Evolutionary conservation across 2,329 filamentous ascomycete species (phyloP).

Genomic region (Talaromyces sp.): DNA sequence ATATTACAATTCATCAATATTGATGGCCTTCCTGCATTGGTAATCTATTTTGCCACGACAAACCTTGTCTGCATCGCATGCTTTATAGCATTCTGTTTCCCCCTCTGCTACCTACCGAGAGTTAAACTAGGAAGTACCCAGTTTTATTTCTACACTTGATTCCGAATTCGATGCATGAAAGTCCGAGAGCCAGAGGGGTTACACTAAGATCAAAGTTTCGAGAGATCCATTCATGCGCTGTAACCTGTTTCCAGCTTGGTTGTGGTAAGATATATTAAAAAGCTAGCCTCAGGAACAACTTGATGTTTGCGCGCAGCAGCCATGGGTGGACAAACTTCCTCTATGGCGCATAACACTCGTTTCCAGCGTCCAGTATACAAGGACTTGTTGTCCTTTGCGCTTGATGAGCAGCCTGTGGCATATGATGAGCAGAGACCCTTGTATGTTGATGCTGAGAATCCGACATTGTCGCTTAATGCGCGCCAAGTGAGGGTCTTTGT

Average conservation of each 20-base stretch:
- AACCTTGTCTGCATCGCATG: background rate
- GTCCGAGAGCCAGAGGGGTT: background rate
- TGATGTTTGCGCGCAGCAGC: background rate
- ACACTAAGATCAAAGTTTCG: background rate
- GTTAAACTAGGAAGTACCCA: background rate
- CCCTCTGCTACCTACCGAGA: background rate
- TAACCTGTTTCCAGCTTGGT: background rate
- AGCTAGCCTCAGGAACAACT: background rate
- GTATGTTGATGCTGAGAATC: constrained; percentile 43
- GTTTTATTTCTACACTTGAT: background rate
- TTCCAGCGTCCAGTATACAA: constrained; percentile 24
- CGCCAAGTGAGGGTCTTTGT: constrained; percentile 34
- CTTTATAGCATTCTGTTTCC: background rate
- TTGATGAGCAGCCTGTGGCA: constrained; percentile 29
- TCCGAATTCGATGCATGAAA: background rate
- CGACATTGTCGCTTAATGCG: constrained; percentile 35
- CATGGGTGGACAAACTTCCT: constrained; percentile 12
- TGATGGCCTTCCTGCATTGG: background rate
- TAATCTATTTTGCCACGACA: background rate
- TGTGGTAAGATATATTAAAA: background rate
- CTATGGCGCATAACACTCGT: background rate
- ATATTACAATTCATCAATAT: background rate
- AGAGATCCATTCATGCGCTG: background rate
- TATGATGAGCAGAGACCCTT: constrained; percentile 39
- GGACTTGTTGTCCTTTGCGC: constrained; percentile 43